These are phyloP conservation scores for Cordia subcordata DNA, from an alignment of 257 asterid species.

Conservation along the genomic window DNA sequence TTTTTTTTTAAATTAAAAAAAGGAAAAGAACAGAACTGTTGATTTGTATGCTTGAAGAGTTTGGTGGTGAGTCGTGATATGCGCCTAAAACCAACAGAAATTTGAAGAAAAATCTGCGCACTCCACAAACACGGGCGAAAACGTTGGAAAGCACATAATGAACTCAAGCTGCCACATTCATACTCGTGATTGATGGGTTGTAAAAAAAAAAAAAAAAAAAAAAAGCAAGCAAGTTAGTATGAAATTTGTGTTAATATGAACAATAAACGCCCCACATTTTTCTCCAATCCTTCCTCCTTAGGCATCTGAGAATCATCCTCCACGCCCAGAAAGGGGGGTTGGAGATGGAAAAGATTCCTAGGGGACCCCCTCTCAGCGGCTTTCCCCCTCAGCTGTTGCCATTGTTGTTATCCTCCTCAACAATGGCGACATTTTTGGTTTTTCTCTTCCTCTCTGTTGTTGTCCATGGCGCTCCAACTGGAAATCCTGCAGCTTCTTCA, in stretches of 20 bases:
- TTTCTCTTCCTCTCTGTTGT: conserved; percentile 31
- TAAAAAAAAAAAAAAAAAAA: no score
- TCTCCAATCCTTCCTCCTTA: conserved; percentile 14
- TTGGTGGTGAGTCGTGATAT: no score
- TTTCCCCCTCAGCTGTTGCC: neutral
- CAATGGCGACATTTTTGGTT: conserved; percentile 36
- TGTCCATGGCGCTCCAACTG: neutral
- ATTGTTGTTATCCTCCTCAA: conserved; percentile 8
- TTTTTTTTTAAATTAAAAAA: no score
- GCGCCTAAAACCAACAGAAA: neutral
- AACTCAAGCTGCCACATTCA: no score
- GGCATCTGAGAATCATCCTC: conserved; percentile 10
- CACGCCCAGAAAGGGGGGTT: conserved; percentile 41
- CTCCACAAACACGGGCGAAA: no score
- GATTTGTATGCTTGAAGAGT: no score
- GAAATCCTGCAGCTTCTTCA: conserved; percentile 2
- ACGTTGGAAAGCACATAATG: no score
- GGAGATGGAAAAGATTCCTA: conserved; percentile 42
- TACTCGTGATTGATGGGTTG: no score
- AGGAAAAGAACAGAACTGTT: no score
- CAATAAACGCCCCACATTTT: conserved; percentile 1
- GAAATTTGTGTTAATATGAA: neutral
- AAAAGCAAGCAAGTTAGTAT: neutral
- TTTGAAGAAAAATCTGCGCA: no score
- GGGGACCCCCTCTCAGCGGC: conserved; percentile 15